Conservation (phyloP, 1,284 basidiomycete genomes). For the Irpex rosettiformis region DNA sequence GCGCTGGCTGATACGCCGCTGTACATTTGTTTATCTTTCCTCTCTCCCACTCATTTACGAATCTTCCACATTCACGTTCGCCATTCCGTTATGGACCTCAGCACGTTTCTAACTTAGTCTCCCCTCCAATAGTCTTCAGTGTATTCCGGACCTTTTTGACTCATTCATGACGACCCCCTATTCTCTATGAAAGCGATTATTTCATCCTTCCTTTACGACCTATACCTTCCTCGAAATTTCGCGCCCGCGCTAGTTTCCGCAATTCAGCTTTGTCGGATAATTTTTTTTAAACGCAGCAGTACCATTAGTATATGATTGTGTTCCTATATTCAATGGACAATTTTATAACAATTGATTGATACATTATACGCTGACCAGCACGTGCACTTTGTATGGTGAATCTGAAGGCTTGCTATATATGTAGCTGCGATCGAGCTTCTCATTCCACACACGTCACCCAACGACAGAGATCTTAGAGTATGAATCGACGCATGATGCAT, state of each 20-base stretch:
- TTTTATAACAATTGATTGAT: background rate
- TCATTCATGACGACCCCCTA: background rate
- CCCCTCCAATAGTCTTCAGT: background rate
- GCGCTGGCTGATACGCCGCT: background rate
- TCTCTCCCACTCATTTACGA: background rate
- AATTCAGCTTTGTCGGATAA: background rate
- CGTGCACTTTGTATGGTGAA: no score
- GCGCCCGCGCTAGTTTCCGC: background rate
- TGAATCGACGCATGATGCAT: background rate
- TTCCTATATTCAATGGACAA: background rate
- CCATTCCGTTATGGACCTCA: background rate
- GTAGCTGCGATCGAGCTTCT: background rate
- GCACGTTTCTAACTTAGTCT: background rate
- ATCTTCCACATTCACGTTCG: background rate
- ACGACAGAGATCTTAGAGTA: background rate
- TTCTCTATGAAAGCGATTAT: background rate
- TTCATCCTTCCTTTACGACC: background rate
- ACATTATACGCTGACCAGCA: background rate
- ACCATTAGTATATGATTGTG: background rate
- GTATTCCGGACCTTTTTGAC: conserved; percentile 1
- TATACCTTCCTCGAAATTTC: background rate
- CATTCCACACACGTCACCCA: background rate
- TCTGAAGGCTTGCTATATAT: background rate
- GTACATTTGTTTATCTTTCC: background rate
- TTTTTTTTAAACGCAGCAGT: background rate